Percentiles rank a stretch among this genome's conserved stretches.
Conservation (phyloP, 2,329 filamentous ascomycete species). For the Penicillium hordei region DNA sequence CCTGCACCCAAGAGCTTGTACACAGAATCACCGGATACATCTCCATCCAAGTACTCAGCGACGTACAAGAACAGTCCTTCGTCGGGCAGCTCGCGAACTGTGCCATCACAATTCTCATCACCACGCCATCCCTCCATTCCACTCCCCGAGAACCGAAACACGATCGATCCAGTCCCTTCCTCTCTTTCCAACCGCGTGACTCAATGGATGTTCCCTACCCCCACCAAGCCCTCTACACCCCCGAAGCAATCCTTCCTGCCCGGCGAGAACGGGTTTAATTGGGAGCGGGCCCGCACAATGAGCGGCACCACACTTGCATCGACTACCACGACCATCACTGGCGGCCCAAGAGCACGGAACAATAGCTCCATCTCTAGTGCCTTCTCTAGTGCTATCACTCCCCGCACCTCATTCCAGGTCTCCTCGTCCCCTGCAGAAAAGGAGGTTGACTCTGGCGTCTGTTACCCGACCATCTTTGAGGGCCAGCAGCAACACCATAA, state of each 20-base stretch:
- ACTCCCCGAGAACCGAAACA: slow-evolving; percentile 16
- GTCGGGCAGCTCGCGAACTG: slow-evolving; percentile 20
- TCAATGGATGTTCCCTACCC: slow-evolving; percentile 33
- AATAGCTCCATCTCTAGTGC: slow-evolving; percentile 35
- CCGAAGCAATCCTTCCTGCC: slow-evolving; percentile 17
- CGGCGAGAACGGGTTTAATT: slow-evolving; percentile 20
- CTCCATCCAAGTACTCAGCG: slow-evolving; percentile 4
- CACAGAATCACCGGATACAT: neutral
- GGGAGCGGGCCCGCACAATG: slow-evolving; percentile 34
- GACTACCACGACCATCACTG: slow-evolving; percentile 26
- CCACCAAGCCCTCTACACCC: slow-evolving; percentile 11
- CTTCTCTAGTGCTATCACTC: slow-evolving; percentile 17
- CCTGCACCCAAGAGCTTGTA: neutral
- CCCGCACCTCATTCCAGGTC: slow-evolving; percentile 16
- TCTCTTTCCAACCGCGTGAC: slow-evolving; percentile 30
- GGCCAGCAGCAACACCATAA: slow-evolving; percentile 20
- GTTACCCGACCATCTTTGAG: slow-evolving; percentile 30
- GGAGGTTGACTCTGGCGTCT: slow-evolving; percentile 18
- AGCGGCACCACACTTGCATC: slow-evolving; percentile 40
- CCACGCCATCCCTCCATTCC: slow-evolving; percentile 25
- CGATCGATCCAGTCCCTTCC: slow-evolving; percentile 15
- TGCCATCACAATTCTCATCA: slow-evolving; percentile 25
- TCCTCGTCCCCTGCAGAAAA: slow-evolving; percentile 20
- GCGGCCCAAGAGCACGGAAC: slow-evolving; percentile 12
- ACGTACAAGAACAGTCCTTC: slow-evolving; percentile 15